Percentiles rank a stretch among this genome's conserved stretches.
Evolutionary conservation across 2,329 filamentous ascomycete species (phyloP).

Genomic region (Hymenoscyphus scutula): DNA sequence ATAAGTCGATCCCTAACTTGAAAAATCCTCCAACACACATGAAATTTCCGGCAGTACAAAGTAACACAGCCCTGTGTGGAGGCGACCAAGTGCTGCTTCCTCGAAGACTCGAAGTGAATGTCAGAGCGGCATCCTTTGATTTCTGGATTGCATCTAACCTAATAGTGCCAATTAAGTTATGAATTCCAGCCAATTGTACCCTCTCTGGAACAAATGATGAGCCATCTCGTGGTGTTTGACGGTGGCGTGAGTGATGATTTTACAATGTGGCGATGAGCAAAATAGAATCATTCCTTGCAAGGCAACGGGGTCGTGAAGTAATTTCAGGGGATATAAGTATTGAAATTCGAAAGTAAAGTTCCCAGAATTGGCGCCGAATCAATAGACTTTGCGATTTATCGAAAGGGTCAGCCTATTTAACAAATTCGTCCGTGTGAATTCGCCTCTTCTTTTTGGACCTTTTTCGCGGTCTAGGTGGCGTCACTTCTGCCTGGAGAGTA

Average conservation of each 20-base stretch:
- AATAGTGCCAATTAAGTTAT: background rate
- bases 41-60: background rate
- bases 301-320: background rate
- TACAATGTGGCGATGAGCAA: background rate
- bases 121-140: background rate
- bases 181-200: background rate
- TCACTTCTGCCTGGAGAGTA: background rate
- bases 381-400: background rate
- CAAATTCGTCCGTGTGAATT: background rate
- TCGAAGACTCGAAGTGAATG: background rate
- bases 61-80: background rate
- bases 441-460: slow-evolving; percentile 2
- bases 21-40: background rate
- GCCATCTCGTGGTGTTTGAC: background rate
- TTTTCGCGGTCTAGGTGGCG: background rate
- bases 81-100: background rate
- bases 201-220: background rate
- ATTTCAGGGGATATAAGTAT: background rate
- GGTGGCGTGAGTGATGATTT: background rate
- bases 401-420: background rate
- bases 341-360: background rate
- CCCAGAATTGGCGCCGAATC: background rate
- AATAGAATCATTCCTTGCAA: background rate
- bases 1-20: background rate
- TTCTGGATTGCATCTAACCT: background rate